These are phyloP conservation scores for Proteromonas lacertae DNA, from an alignment of 352 stramenopile genomes.

Conservation along the genomic window DNA sequence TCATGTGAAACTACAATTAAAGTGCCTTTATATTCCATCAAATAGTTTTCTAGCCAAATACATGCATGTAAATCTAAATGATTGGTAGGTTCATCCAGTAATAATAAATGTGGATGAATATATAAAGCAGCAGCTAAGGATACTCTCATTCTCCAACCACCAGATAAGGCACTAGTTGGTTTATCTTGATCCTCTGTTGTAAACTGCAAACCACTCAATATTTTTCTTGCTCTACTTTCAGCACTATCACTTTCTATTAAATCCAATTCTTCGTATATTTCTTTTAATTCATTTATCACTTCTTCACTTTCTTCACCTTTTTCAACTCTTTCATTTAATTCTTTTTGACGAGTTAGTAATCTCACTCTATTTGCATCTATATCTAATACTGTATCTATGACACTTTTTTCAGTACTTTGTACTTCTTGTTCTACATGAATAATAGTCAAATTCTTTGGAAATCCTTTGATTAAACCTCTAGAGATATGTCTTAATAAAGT, in stretches of 20 bases:
- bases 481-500: neutral
- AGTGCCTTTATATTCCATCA: constrained; percentile 17
- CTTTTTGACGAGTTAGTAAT: neutral
- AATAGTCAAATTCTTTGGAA: neutral
- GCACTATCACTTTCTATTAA: constrained; percentile 55
- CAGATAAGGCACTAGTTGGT: constrained; percentile 19
- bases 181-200: constrained; percentile 22
- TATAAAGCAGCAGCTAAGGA: constrained; percentile 16
- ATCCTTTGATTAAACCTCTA: neutral
- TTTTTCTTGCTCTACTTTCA: constrained; percentile 44
- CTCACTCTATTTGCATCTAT: neutral
- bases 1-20: constrained; percentile 6
- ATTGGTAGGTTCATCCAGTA: too few relatives aligned
- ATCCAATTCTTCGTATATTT: neutral
- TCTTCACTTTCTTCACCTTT: neutral
- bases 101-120: constrained; percentile 15
- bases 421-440: neutral
- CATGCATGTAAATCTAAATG: constrained; percentile 81
- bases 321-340: neutral
- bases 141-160: constrained; percentile 20
- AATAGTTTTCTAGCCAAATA: constrained; percentile 89
- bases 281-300: neutral
- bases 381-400: neutral
- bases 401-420: neutral
- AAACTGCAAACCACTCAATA: constrained; percentile 75